Evolutionary conservation across 2,329 filamentous ascomycete genomes (phyloP).

Genomic region (Penicillium griseofulvum): DNA sequence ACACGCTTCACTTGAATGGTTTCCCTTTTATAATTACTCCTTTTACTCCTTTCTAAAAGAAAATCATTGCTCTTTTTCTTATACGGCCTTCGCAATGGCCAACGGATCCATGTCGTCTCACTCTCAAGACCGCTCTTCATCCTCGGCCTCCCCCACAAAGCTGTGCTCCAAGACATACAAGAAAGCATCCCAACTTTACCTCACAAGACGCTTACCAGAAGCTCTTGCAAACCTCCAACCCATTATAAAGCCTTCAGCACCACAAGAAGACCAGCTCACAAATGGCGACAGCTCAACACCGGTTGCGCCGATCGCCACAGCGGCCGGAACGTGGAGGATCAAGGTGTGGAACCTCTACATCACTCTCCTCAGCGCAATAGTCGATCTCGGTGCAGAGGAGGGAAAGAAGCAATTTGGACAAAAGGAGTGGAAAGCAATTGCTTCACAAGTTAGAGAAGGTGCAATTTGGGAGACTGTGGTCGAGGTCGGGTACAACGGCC

Average conservation of each 20-base stretch:
- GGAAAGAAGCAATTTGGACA: conserved; percentile 85
- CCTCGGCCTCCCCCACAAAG: conserved; percentile 63
- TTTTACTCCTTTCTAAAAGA: background rate
- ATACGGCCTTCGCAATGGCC: conserved; percentile 24
- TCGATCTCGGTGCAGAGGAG: conserved; percentile 85
- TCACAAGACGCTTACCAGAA: conserved; percentile 90
- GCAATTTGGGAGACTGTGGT: conserved; percentile 94
- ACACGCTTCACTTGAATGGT: background rate
- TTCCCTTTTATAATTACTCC: background rate
- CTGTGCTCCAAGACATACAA: conserved; percentile 83
- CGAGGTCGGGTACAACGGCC: conserved; percentile 78
- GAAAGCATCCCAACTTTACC: conserved; percentile 87
- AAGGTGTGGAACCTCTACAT: conserved; percentile 98
- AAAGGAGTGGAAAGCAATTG: conserved; percentile 78
- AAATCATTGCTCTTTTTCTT: background rate
- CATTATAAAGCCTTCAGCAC: conserved; percentile 63
- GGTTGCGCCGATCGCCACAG: conserved; percentile 72
- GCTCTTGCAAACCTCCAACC: conserved; percentile 81
- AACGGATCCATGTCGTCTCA: conserved; percentile 36
- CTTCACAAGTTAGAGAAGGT: conserved; percentile 81
- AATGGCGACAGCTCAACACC: conserved; percentile 49
- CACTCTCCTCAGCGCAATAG: conserved; percentile 84
- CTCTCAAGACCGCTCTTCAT: conserved; percentile 65
- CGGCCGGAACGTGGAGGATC: conserved; percentile 77
- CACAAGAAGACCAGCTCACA: conserved; percentile 38